phyloP scores from a whole-genome alignment of 768 basidiomycete species.

The Russula compacta region DNA sequence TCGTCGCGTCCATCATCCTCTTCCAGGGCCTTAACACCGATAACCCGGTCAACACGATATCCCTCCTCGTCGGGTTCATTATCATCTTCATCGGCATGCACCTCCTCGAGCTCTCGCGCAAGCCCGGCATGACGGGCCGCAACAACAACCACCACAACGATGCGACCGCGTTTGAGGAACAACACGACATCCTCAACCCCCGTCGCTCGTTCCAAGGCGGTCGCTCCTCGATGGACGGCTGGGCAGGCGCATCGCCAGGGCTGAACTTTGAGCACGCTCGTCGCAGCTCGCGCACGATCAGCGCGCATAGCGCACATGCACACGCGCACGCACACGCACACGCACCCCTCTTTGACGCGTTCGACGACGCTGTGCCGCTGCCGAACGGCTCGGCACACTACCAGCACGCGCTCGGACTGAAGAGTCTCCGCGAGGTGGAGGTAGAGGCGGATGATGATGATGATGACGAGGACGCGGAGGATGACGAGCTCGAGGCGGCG shows the following conservation, averaged over 20 bases:
- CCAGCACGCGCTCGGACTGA: slow-evolving; percentile 41
- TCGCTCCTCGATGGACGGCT: slow-evolving; percentile 71
- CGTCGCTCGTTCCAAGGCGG: slow-evolving; percentile 67
- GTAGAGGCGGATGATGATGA: slow-evolving; percentile 36
- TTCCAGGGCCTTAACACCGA: slow-evolving; percentile 97
- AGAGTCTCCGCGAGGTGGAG: slow-evolving; percentile 56
- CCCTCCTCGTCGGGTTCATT: slow-evolving; percentile 82
- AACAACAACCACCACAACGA: slow-evolving; percentile 18
- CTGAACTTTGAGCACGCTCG: slow-evolving; percentile 28
- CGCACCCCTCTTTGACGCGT: slow-evolving; percentile 65
- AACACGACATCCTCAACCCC: slow-evolving; percentile 59
- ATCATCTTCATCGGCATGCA: slow-evolving; percentile 97
- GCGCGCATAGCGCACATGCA: no score
- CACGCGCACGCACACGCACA: slow-evolving; percentile 33
- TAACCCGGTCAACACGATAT: slow-evolving; percentile 70
- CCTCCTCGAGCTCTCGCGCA: slow-evolving; percentile 75
- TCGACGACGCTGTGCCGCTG: slow-evolving; percentile 39
- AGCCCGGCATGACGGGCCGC: slow-evolving; percentile 40
- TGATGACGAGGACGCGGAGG: slow-evolving; percentile 38
- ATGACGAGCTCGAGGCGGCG: slow-evolving; percentile 36
- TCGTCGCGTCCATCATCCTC: slow-evolving; percentile 89
- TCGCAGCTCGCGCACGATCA: slow-evolving; percentile 60
- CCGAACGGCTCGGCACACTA: slow-evolving; percentile 26
- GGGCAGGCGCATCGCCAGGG: slow-evolving; percentile 38
- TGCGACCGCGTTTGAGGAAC: slow-evolving; percentile 36